Conservation (phyloP, 345 rosid genomes). For the Psidium guajava region DNA sequence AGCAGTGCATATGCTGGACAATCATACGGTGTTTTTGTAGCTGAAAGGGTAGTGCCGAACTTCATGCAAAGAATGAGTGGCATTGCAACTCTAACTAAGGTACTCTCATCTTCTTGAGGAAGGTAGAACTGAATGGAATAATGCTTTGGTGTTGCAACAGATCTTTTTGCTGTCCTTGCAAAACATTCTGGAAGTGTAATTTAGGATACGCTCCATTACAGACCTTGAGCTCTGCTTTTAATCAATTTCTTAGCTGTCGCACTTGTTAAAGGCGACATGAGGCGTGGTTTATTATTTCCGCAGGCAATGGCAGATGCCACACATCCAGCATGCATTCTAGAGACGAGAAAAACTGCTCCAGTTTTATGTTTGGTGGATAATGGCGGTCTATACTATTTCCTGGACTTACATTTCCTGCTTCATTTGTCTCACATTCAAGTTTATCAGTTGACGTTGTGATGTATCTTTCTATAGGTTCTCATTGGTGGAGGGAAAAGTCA, state of each 20-base stretch:
- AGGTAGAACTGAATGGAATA: not conserved
- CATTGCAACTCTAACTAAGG: conserved; percentile 94
- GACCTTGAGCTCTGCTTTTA: not conserved
- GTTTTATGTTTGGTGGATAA: conserved; percentile 85
- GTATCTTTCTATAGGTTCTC: conserved; percentile 46
- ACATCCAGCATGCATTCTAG: conserved; percentile 66
- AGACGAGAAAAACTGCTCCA: conserved; percentile 96
- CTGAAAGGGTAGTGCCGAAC: conserved; percentile 86
- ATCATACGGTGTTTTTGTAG: conserved; percentile 75
- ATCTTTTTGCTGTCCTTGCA: not conserved
- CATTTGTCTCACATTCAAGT: not conserved
- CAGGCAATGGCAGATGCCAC: conserved; percentile 98
- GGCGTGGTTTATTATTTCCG: conserved; percentile 8
- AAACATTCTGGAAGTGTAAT: not conserved
- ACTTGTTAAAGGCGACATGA: not conserved
- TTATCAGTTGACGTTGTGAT: conserved; percentile 12
- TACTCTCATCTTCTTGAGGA: not conserved
- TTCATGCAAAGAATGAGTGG: conserved; percentile 99
- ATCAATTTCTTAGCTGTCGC: not conserved
- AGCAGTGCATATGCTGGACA: conserved; percentile 31
- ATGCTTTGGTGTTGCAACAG: not conserved
- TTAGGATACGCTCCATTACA: not conserved
- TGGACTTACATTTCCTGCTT: not conserved
- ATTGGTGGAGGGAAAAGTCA: conserved; percentile 97
- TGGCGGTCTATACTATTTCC: conserved; percentile 63